These are phyloP conservation scores for Taphrina flavorubra DNA, from an alignment of 1,139 yeast species.

Conservation along the genomic window DNA sequence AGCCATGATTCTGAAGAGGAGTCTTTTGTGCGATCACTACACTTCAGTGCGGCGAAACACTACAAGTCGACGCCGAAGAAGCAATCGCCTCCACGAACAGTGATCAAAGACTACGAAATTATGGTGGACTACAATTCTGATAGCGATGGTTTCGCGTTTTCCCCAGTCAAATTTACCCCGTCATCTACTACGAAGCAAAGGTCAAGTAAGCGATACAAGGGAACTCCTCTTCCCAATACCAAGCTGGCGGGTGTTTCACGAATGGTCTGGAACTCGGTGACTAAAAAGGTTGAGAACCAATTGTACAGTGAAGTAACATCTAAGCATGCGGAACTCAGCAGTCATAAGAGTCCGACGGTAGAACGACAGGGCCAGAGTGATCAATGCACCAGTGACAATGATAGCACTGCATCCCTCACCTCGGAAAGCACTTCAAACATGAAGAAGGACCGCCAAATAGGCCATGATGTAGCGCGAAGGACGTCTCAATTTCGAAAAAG, in stretches of 20 bases:
- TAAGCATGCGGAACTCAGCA: neutral
- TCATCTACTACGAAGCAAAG: neutral
- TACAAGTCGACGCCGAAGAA: neutral
- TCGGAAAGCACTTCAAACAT: neutral
- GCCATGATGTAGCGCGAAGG: neutral
- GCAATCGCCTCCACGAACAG: neutral
- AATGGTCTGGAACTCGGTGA: conserved; percentile 25
- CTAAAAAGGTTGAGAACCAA: neutral
- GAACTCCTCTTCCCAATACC: neutral
- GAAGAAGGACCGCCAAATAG: neutral
- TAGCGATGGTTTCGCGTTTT: conserved; percentile 33
- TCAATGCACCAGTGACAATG: neutral
- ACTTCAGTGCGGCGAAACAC: conserved; percentile 21
- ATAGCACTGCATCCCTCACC: neutral
- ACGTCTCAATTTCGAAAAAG: neutral
- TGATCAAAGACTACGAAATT: conserved; percentile 21
- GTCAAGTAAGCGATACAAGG: conserved; percentile 1
- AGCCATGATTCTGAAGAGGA: conserved; percentile 30
- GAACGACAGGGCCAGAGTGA: neutral
- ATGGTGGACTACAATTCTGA: conserved; percentile 36
- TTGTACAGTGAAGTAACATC: neutral
- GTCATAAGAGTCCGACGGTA: neutral
- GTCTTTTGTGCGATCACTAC: conserved; percentile 16
- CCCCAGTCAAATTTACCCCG: conserved; percentile 38
- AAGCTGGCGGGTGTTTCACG: neutral